Conservation (phyloP, 1,284 basidiomycete species). For the Entoloma clypeatum region DNA sequence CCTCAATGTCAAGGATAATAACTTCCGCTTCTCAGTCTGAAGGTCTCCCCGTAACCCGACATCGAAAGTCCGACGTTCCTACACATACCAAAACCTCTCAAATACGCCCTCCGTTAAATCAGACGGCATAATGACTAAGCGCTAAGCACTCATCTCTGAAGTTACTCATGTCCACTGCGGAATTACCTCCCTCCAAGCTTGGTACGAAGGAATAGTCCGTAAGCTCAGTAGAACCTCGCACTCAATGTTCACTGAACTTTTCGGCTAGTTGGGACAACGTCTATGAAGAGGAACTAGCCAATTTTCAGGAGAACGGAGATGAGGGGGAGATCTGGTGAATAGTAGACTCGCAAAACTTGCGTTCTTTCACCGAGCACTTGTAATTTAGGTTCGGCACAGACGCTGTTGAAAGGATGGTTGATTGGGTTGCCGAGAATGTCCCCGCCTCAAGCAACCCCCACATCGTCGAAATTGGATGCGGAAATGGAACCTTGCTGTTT, state of each 20-base stretch:
- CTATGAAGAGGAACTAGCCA: conserved; percentile 68
- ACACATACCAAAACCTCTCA: too few relatives aligned
- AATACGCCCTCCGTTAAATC: background rate
- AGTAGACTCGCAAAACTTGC: conserved; percentile 12
- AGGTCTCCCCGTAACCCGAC: too few relatives aligned
- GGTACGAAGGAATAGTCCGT: conserved; percentile 66
- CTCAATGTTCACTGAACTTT: conserved; percentile 5
- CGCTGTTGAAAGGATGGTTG: conserved; percentile 77
- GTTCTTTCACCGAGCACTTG: background rate
- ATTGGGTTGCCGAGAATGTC: conserved; percentile 55
- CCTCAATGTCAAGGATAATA: too few relatives aligned
- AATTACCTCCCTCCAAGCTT: conserved; percentile 56
- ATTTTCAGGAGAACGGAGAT: conserved; percentile 80
- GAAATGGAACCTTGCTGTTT: conserved; percentile 83
- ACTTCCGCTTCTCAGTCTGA: too few relatives aligned
- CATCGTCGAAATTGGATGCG: conserved; percentile 76
- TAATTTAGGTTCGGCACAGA: conserved; percentile 79
- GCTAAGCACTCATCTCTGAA: conserved; percentile 1
- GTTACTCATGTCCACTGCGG: background rate
- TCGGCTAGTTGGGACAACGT: conserved; percentile 63
- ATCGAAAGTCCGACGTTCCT: too few relatives aligned
- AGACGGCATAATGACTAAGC: conserved; percentile 15
- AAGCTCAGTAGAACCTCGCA: background rate
- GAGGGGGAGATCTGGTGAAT: conserved; percentile 85
- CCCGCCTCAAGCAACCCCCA: conserved; percentile 42